Evolutionary conservation across 2,329 filamentous ascomycete genomes (phyloP).

Genomic region (Cladosporium sp.): DNA sequence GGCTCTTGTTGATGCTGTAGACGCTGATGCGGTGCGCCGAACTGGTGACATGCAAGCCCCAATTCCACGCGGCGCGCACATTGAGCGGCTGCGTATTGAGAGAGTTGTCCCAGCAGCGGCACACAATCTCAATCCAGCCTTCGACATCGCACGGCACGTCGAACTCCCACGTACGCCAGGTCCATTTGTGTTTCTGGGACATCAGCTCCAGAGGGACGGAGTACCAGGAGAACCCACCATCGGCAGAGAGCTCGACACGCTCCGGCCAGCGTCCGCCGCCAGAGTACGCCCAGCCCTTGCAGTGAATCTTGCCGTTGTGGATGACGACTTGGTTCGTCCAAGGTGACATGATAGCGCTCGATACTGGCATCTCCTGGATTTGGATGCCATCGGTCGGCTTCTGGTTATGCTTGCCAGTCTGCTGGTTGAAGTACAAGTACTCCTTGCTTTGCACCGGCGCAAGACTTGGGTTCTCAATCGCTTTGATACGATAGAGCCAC

Average conservation of each 20-base stretch:
- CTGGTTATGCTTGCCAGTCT: slow-evolving; percentile 58
- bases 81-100: slow-evolving; percentile 57
- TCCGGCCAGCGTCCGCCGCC: slow-evolving; percentile 63
- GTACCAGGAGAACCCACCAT: slow-evolving; percentile 62
- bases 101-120: slow-evolving; percentile 59
- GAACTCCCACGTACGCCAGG: slow-evolving; percentile 56
- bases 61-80: slow-evolving; percentile 52
- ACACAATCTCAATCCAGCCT: slow-evolving; percentile 58
- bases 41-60: slow-evolving; percentile 38
- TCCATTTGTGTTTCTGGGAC: slow-evolving; percentile 51
- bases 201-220: slow-evolving; percentile 50
- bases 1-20: slow-evolving; percentile 34
- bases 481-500: slow-evolving; percentile 59
- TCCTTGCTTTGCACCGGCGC: slow-evolving; percentile 57
- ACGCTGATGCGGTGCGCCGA: slow-evolving; percentile 37
- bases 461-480: slow-evolving; percentile 46
- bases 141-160: slow-evolving; percentile 56
- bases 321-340: slow-evolving; percentile 50
- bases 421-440: slow-evolving; percentile 59
- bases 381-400: slow-evolving; percentile 50
- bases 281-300: slow-evolving; percentile 62
- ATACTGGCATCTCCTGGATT: slow-evolving; percentile 66
- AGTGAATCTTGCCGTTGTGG: slow-evolving; percentile 41
- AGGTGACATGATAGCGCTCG: slow-evolving; percentile 60
- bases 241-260: slow-evolving; percentile 63